A percentile compares a stretch with the other conserved stretches of the same genome.
Conservation (phyloP, 148 eudicot species). For the Rhododendron williamsianum region DNA sequence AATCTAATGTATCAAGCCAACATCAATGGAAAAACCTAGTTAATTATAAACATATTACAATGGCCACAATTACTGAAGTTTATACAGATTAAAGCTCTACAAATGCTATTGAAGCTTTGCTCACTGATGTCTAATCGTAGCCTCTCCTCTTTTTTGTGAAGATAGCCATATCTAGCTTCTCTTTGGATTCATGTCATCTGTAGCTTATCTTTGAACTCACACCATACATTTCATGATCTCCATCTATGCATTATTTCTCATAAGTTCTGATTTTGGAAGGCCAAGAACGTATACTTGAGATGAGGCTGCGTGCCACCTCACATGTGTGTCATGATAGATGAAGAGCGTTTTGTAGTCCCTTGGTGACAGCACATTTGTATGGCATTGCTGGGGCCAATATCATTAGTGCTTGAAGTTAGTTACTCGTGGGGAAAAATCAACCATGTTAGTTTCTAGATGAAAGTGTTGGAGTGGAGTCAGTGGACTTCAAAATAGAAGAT, state of each 20-base stretch:
- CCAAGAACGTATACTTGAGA: background rate
- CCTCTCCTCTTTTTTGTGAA: background rate
- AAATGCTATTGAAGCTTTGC: background rate
- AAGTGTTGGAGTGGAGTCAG: background rate
- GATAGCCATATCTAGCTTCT: background rate
- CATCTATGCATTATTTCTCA: background rate
- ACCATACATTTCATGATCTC: background rate
- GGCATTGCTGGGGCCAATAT: background rate
- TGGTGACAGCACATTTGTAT: background rate
- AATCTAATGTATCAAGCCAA: background rate
- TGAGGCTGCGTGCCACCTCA: background rate
- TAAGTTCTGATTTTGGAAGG: no score
- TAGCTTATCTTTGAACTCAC: background rate
- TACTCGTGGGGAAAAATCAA: background rate
- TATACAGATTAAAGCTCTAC: background rate
- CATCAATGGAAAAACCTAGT: background rate
- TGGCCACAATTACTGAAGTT: background rate
- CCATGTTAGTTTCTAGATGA: background rate
- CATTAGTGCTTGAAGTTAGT: background rate
- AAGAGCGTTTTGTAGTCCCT: background rate
- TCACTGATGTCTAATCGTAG: background rate
- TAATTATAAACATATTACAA: background rate
- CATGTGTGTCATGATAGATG: background rate
- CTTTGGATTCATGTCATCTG: background rate
- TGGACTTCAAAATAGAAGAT: background rate